Evolutionary conservation across 371 early-diverging fungal species (phyloP), one percentile per base, ranked within the genome.

Genomic region (Mucor indicus): DNA sequence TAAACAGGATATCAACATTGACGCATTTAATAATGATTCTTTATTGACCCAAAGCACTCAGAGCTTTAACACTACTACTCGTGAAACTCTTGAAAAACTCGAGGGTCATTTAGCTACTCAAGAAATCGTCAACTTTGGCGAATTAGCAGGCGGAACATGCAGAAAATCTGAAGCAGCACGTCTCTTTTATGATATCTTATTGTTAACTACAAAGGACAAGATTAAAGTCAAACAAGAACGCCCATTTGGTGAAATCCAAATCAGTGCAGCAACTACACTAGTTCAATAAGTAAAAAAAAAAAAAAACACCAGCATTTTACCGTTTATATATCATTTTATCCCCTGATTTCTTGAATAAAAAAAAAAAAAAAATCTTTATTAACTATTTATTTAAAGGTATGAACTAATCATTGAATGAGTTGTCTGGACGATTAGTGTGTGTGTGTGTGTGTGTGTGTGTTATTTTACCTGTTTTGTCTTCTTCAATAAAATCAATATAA

Each of bases 161-260:
- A 62, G 49, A 19, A 57, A 44, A n/a, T 23, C 74, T 3, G 92
- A 90, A 41, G 90, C 90, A 11, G 96, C 89, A 30, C 78, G 84
- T 51, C 63, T 90, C 40, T 98, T 98, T 64, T 96, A 92, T 64
- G 96, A 96, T 62, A 62, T 95, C 16, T 70, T 98, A 38, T 89
- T 95, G 8, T 75, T 98, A 41, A 85, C 90, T 46, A 90, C 96
- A 2, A 89, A 86, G 58, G 83, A 91, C 55, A 77, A 90, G 69
- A 64, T 98, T 40, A 77, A 87, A 40, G 89, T 95, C 9, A 61
- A 87, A 49, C 98, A 98, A 69, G 55, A 72, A 6, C 71, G 77
- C 45, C 64, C 96, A 21, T 96, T 78, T 75, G 93, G 89, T 15
- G 92, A 92, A 29, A 92, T 98, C 48, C 36, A 66, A 44, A 81